phyloP scores from a whole-genome alignment of 2,329 filamentous ascomycete species.

The Fusarium domesticum region DNA sequence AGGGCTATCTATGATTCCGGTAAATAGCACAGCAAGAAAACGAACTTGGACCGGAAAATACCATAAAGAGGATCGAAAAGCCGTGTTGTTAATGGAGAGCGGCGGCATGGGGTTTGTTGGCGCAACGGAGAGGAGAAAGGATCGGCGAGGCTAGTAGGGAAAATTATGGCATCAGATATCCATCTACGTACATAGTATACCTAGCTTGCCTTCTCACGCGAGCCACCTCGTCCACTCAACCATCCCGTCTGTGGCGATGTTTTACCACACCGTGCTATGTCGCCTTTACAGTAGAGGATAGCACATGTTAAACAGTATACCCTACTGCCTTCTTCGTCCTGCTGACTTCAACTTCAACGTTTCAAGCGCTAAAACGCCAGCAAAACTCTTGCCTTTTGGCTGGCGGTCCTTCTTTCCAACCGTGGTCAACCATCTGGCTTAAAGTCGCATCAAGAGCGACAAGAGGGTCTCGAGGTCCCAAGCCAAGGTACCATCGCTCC shows the following conservation, averaged over 20 bases:
- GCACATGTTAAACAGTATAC: background rate
- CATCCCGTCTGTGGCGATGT: too few relatives aligned
- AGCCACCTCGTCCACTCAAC: too few relatives aligned
- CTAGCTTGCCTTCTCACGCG: background rate
- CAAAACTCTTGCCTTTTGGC: background rate
- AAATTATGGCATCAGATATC: background rate
- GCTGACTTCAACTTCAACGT: background rate
- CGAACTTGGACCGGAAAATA: too few relatives aligned
- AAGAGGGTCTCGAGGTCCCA: background rate
- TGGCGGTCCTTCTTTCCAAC: background rate
- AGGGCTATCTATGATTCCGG: too few relatives aligned
- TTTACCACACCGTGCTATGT: constrained; percentile 2
- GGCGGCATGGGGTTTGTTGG: constrained; percentile 13
- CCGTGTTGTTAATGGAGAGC: background rate
- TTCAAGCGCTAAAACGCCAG: background rate
- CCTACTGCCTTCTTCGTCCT: background rate
- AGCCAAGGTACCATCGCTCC: background rate
- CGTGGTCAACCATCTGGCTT: background rate
- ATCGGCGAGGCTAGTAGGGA: constrained; percentile 17
- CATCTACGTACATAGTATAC: background rate
- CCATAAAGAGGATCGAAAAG: background rate
- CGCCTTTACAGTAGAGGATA: background rate
- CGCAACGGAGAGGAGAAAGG: constrained; percentile 4
- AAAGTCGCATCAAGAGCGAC: background rate
- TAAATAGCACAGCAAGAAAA: too few relatives aligned